A percentile compares a stretch with the other conserved stretches of the same genome.
Evolutionary conservation across 495 filamentous ascomycete species (phyloP).

Genomic region (Acidiella bohemica): DNA sequence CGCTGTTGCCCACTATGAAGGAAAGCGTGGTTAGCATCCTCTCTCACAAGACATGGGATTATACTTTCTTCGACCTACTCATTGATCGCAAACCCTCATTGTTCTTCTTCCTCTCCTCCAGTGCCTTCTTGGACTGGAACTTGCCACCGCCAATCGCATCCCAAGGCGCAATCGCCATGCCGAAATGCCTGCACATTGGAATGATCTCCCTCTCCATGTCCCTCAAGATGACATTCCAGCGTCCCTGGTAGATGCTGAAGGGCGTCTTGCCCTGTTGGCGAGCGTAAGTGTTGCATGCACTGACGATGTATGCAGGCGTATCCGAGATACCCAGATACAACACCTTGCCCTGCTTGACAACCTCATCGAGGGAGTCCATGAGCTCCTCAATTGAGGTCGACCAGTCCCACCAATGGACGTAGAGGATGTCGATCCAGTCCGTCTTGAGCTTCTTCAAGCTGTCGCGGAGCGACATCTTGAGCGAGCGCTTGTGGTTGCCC

Average conservation of each 20-base stretch:
- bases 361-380: slow-evolving; percentile 27
- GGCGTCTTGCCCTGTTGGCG: slow-evolving; percentile 38
- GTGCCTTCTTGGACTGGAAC: slow-evolving; percentile 23
- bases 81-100: slow-evolving; percentile 21
- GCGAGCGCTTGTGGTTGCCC: slow-evolving; percentile 42
- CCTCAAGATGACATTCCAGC: slow-evolving; percentile 40
- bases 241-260: slow-evolving; percentile 53
- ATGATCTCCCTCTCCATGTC: slow-evolving; percentile 41
- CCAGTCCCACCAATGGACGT: slow-evolving; percentile 32
- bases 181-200: slow-evolving; percentile 32
- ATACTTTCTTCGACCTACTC: no score
- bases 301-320: slow-evolving; percentile 32
- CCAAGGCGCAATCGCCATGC: slow-evolving; percentile 31
- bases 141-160: slow-evolving; percentile 27
- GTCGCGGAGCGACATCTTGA: slow-evolving; percentile 42
- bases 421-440: slow-evolving; percentile 46
- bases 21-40: no score
- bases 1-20: slow-evolving; percentile 5
- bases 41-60: no score
- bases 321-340: slow-evolving; percentile 31
- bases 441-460: slow-evolving; percentile 50
- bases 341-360: slow-evolving; percentile 28
- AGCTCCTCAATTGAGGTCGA: slow-evolving; percentile 29
- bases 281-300: slow-evolving; percentile 24
- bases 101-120: slow-evolving; percentile 20